Base-by-base conservation (phyloP, 2,329 filamentous ascomycete species). In the Stagonosporopsis cucurbitacearum region DNA sequence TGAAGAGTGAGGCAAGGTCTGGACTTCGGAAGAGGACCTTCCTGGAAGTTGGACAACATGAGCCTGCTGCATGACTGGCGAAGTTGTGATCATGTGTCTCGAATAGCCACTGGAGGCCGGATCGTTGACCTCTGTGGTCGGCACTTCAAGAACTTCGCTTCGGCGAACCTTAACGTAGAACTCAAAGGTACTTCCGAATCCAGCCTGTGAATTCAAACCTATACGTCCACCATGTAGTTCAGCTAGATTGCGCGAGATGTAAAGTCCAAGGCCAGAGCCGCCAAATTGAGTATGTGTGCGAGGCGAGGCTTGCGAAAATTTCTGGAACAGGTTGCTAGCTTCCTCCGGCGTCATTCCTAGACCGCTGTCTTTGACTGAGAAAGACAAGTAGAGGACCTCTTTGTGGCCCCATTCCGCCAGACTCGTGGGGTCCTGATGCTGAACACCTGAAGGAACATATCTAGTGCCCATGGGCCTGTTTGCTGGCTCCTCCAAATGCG, bases 381-480 rank as follows among this genome's bases (percentile, higher is more conserved):
- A 59, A 15, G 49, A 56, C 23, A 59, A 22, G 37, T 59, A 59
- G 15, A 59, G 3, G 1, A 40, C n/a, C 11, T 53, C 40, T 1
- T 49, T 45, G 12, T 49, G 26, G 4, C 57, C 52, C 45, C 49
- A 59, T 28, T 56, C 52, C 23, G 52, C 19, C 13, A 39, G 39
- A 12, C 45, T 9, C 3, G 56, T 59, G 3, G 2, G 87, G 88
- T 0, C 86, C 87, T 33, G 82, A 84, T 6, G 91, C 77, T 2
- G 81, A 25, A 41, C 42, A 12, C 56, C 39, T 42, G 51, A 48
- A 15, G 43, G 48, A 19, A 37, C 58, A n/a, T 37, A 57, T 82
- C 15, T 79, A 78, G 26, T 55, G n/a, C 45, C 40, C 52, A 55
- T 50, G 33, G n/a, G 33, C 42, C 42, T 54, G 46, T 54, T 50